Evolutionary conservation across 345 rosid species (phyloP).

Genomic region (Diplotaxis tenuifolia): DNA sequence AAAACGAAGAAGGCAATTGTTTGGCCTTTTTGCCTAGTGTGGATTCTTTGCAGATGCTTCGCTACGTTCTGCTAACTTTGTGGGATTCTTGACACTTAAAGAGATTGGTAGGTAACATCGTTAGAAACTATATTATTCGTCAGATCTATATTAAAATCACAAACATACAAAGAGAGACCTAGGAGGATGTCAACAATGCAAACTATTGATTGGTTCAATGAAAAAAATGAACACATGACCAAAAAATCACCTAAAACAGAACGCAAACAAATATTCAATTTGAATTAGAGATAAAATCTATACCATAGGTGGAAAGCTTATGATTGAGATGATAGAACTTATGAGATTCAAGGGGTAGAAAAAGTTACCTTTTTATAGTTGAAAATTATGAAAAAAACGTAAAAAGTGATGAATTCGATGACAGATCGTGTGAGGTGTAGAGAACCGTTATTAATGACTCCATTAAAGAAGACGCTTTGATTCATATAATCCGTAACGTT

Average conservation of each 20-base stretch:
- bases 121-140: too few relatives aligned
- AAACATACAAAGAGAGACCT: too few relatives aligned
- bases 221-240: background rate
- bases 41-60: too few relatives aligned
- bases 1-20: conserved; percentile 72
- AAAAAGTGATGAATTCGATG: background rate
- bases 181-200: too few relatives aligned
- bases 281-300: background rate
- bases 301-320: background rate
- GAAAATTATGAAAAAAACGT: background rate
- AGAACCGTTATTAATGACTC: background rate
- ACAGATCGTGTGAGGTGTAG: background rate
- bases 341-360: background rate
- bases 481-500: background rate
- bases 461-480: background rate
- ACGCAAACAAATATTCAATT: background rate
- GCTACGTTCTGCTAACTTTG: too few relatives aligned
- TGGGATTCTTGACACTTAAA: too few relatives aligned
- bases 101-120: too few relatives aligned
- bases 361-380: background rate
- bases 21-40: too few relatives aligned
- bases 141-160: too few relatives aligned
- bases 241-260: too few relatives aligned
- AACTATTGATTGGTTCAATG: too few relatives aligned
- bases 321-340: background rate